These are phyloP conservation scores for Tuber brumale DNA, from an alignment of 495 filamentous ascomycete genomes.

Conservation along the genomic window DNA sequence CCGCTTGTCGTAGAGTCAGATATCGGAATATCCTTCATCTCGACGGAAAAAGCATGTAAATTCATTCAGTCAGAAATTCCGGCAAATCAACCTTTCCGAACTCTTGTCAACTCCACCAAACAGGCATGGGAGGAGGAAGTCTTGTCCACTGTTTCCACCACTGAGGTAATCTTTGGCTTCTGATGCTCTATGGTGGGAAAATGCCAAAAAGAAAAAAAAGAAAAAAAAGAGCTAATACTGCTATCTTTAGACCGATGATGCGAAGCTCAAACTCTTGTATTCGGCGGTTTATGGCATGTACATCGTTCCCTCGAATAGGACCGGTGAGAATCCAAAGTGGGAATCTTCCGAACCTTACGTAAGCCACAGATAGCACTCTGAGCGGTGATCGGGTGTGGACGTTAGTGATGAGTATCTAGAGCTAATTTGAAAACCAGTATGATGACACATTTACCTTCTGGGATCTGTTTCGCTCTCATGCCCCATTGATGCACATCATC, in stretches of 20 bases:
- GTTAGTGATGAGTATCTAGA: not conserved
- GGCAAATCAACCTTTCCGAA: constrained; percentile 44
- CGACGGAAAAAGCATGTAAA: constrained; percentile 55
- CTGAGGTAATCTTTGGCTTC: constrained; percentile 40
- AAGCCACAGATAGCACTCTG: not conserved
- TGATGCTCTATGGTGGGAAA: not conserved
- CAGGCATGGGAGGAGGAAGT: constrained; percentile 56
- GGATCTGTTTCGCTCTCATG: constrained; percentile 59
- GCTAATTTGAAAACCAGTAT: constrained; percentile 41
- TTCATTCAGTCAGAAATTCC: constrained; percentile 58
- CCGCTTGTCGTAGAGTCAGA: constrained; percentile 50
- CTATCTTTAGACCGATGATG: constrained; percentile 45
- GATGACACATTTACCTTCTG: constrained; percentile 55
- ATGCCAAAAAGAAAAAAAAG: not conserved
- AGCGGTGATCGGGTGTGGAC: too few relatives aligned
- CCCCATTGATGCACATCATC: constrained; percentile 59
- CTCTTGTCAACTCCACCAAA: constrained; percentile 49
- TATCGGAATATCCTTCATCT: constrained; percentile 68
- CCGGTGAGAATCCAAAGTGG: constrained; percentile 66
- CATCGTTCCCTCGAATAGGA: constrained; percentile 63
- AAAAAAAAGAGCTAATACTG: constrained; percentile 4
- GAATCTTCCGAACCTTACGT: constrained; percentile 57
- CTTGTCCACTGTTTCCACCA: constrained; percentile 57
- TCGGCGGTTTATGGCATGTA: constrained; percentile 63
- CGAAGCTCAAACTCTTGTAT: constrained; percentile 57